Evolutionary conservation across 305 asterid genomes (phyloP).

Genomic region (Fraxinus ornus): DNA sequence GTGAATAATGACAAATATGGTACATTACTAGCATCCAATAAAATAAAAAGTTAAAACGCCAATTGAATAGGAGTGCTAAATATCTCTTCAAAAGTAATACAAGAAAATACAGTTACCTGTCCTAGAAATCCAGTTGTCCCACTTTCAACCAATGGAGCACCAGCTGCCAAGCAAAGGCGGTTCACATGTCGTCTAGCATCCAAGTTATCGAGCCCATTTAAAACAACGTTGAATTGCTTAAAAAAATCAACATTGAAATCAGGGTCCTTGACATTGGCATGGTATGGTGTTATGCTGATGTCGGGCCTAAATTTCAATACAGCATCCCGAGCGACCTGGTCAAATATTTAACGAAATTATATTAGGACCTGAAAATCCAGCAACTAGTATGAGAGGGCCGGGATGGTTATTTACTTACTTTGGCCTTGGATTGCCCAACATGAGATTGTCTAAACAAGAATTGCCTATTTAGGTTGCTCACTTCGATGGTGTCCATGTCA

Average conservation of each 20-base stretch:
- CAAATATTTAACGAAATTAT: conserved; percentile 23
- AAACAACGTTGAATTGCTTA: conserved; percentile 80
- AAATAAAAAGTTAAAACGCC: not conserved
- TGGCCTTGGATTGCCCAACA: conserved; percentile 97
- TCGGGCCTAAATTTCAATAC: conserved; percentile 86
- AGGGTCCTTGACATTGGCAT: conserved; percentile 88
- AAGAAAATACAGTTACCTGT: conserved; percentile 57
- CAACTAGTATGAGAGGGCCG: conserved; percentile 8
- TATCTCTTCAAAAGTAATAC: conserved; percentile 16
- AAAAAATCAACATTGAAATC: conserved; percentile 91
- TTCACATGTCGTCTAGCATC: conserved; percentile 99
- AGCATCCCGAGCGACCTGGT: conserved; percentile 98
- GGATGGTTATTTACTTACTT: conserved; percentile 48
- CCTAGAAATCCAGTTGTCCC: conserved; percentile 99
- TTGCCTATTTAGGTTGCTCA: conserved; percentile 94
- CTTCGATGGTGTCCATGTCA: conserved; percentile 99
- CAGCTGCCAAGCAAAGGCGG: conserved; percentile 98
- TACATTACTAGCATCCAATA: not conserved
- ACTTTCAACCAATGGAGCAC: conserved; percentile 90
- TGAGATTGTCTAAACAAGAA: conserved; percentile 91
- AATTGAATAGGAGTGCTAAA: conserved; percentile 15
- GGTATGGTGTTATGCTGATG: conserved; percentile 83
- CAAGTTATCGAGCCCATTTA: conserved; percentile 96
- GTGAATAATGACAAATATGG: not conserved
- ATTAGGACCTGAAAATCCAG: conserved; percentile 21